A percentile compares a stretch with the other conserved stretches of the same genome.
Evolutionary conservation across 352 stramenopile genomes (phyloP).

Genomic region (Phytophthora constricta): DNA sequence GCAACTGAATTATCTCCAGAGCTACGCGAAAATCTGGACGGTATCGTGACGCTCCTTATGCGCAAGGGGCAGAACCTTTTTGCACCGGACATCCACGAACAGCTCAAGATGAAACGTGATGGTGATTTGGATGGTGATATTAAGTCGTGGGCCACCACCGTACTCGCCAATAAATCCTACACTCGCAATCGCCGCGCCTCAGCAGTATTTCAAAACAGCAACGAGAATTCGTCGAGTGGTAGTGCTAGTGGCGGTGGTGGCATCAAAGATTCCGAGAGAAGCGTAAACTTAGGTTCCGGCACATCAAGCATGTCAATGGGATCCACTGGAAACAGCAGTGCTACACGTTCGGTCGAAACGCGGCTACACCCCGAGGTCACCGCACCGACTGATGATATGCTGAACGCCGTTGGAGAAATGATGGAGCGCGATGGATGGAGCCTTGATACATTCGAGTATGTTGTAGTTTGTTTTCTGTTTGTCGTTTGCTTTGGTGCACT

Average conservation of each 20-base stretch:
- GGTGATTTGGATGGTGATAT: slow-evolving; percentile 77
- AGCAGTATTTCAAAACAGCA: slow-evolving; percentile 44
- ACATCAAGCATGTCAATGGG: slow-evolving; percentile 25
- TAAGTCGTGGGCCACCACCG: slow-evolving; percentile 80
- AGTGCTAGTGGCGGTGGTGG: slow-evolving; percentile 1
- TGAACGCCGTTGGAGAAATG: slow-evolving; percentile 71
- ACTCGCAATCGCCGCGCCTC: slow-evolving; percentile 69
- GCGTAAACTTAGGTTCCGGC: slow-evolving; percentile 19
- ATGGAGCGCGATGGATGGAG: slow-evolving; percentile 83
- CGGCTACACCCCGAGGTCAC: slow-evolving; percentile 69
- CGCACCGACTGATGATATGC: slow-evolving; percentile 58
- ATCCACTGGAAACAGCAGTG: slow-evolving; percentile 5
- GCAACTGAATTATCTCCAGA: slow-evolving; percentile 65
- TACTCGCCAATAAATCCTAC: slow-evolving; percentile 82
- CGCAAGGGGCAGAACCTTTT: slow-evolving; percentile 86
- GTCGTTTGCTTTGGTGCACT: neutral
- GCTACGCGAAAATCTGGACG: slow-evolving; percentile 73
- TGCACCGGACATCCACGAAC: slow-evolving; percentile 81
- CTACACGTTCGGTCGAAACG: slow-evolving; percentile 48
- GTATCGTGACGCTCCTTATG: slow-evolving; percentile 77
- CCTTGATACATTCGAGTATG: slow-evolving; percentile 75
- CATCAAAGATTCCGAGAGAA: slow-evolving; percentile 30
- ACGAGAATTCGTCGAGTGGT: slow-evolving; percentile 20
- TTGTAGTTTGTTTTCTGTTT: neutral
- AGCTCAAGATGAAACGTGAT: slow-evolving; percentile 77